These are phyloP conservation scores for Cordyceps cateniannulata DNA, from an alignment of 2,329 filamentous ascomycete genomes.

Conservation along the genomic window DNA sequence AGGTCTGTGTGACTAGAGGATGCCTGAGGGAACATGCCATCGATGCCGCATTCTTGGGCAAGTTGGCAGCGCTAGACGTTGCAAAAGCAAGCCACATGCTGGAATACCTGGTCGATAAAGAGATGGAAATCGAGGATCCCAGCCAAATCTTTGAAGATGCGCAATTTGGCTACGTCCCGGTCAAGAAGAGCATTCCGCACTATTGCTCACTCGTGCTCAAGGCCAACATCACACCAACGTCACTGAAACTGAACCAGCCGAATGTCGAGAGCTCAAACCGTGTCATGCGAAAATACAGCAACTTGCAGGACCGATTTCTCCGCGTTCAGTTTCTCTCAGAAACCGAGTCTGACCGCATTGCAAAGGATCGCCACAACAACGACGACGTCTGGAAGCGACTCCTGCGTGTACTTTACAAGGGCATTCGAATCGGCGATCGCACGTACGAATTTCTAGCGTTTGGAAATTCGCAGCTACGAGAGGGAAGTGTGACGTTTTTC, in stretches of 20 bases:
- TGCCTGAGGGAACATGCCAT: constrained; percentile 73
- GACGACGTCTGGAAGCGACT: constrained; percentile 71
- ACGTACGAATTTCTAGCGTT: constrained; percentile 88
- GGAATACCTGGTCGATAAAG: constrained; percentile 64
- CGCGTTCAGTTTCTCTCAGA: constrained; percentile 89
- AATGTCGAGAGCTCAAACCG: constrained; percentile 82
- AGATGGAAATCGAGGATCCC: constrained; percentile 56
- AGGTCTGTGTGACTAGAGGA: constrained; percentile 82
- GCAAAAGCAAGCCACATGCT: constrained; percentile 59
- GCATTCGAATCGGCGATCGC: constrained; percentile 75
- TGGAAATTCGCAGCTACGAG: constrained; percentile 90
- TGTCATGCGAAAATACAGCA: constrained; percentile 67
- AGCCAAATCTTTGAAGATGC: constrained; percentile 1
- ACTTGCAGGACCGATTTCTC: constrained; percentile 70
- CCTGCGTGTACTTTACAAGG: constrained; percentile 63
- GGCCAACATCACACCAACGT: constrained; percentile 76
- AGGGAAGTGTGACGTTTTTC: constrained; percentile 91
- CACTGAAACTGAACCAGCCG: constrained; percentile 70
- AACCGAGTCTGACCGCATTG: constrained; percentile 52
- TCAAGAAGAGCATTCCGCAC: constrained; percentile 36
- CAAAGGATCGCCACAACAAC: constrained; percentile 44
- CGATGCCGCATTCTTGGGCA: constrained; percentile 57
- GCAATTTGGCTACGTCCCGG: neutral
- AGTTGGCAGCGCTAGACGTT: constrained; percentile 41
- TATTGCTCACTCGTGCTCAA: constrained; percentile 74